phyloP scores from a whole-genome alignment of 441 rosid species.

The Populus hybrid region DNA sequence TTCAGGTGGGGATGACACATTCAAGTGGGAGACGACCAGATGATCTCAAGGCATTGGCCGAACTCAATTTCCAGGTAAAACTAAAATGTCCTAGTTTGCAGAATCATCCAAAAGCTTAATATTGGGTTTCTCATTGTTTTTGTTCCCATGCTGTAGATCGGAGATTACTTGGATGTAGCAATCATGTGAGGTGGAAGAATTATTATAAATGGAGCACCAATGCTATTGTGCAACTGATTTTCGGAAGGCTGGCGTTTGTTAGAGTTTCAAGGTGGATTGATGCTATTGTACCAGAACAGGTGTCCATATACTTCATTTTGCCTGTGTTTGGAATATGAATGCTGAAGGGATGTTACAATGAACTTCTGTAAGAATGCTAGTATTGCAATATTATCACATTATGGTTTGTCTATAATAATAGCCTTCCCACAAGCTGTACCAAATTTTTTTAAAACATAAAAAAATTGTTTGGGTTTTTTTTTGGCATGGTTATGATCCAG shows the following conservation, averaged over 20 bases:
- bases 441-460: too few relatives aligned
- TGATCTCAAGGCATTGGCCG: constrained; percentile 59
- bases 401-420: not conserved
- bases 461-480: too few relatives aligned
- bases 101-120: not conserved
- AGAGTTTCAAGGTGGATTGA: too few relatives aligned
- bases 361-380: not conserved
- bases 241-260: too few relatives aligned
- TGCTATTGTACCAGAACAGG: too few relatives aligned
- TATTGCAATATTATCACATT: not conserved
- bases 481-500: too few relatives aligned
- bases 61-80: constrained; percentile 70
- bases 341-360: not conserved
- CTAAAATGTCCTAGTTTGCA: not conserved
- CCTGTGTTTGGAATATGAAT: not conserved
- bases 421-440: too few relatives aligned
- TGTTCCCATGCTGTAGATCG: constrained; percentile 50
- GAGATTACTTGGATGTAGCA: constrained; percentile 92
- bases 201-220: too few relatives aligned
- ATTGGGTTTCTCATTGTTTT: not conserved
- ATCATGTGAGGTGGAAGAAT: constrained; percentile 30
- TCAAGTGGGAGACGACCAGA: constrained; percentile 60
- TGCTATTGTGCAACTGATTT: not conserved
- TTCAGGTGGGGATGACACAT: constrained; percentile 73
- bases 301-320: too few relatives aligned